Evolutionary conservation across 73 alveolate genomes (phyloP).

Genomic region (Paramecium octaurelia): DNA sequence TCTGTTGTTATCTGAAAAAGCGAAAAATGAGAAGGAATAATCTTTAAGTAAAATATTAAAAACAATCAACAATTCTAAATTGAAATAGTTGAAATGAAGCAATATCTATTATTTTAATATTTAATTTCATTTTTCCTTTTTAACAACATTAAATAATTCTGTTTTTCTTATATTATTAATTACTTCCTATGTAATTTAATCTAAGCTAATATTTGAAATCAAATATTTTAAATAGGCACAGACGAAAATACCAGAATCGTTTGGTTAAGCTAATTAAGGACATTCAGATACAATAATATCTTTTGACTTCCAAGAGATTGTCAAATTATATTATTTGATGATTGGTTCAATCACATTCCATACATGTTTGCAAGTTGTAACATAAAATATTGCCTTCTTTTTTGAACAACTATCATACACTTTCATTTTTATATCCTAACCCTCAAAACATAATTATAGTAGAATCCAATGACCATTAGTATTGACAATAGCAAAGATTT

Average conservation of each 20-base stretch:
- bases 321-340: background rate
- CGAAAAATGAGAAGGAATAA: background rate
- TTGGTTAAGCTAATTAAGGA: background rate
- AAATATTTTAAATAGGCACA: background rate
- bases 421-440: background rate
- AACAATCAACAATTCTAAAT: background rate
- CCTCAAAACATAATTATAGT: background rate
- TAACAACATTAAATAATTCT: conserved; percentile 12
- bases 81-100: background rate
- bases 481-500: background rate
- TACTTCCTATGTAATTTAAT: background rate
- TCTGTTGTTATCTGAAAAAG: background rate
- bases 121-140: background rate
- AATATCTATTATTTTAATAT: background rate
- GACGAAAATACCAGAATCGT: background rate
- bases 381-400: conserved; percentile 34
- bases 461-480: conserved; percentile 30
- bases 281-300: conserved; percentile 5
- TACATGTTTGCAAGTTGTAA: background rate
- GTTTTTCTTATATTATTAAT: background rate
- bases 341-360: conserved; percentile 5
- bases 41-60: background rate
- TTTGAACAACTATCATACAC: background rate
- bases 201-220: background rate
- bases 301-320: background rate